These are phyloP conservation scores for Vachellia pachyceras DNA, from an alignment of 306 rosid species.

Conservation along the genomic window DNA sequence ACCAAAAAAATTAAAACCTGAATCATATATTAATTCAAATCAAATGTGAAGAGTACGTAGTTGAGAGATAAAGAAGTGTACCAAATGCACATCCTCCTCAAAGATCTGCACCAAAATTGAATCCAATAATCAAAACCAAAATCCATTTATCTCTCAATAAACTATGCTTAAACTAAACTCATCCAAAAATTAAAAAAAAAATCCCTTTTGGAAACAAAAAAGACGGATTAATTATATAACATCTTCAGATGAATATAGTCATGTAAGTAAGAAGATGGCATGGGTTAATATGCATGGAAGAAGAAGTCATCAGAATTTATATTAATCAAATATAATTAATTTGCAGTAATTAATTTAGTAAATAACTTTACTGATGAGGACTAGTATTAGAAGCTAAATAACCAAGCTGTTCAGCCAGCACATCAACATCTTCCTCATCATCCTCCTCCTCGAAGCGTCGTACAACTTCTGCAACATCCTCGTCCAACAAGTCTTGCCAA, in stretches of 20 bases:
- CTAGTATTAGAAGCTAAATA: slow-evolving; percentile 45
- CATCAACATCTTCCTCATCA: slow-evolving; percentile 58
- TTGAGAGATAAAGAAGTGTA: neutral
- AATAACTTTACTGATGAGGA: slow-evolving; percentile 43
- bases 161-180: neutral
- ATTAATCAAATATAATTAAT: neutral
- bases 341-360: neutral
- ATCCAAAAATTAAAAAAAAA: too few relatives aligned
- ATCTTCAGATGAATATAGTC: neutral
- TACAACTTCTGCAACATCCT: slow-evolving; percentile 38
- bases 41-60: neutral
- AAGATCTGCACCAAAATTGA: neutral
- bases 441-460: slow-evolving; percentile 33
- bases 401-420: slow-evolving; percentile 57
- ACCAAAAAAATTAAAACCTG: neutral
- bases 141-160: neutral
- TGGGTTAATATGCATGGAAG: neutral
- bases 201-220: neutral
- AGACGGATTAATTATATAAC: neutral
- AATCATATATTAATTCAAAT: neutral
- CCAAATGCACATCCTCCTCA: neutral
- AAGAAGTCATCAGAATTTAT: neutral
- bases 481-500: slow-evolving; percentile 65
- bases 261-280: neutral
- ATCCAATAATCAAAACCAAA: neutral